Percentiles rank a stretch among this genome's conserved stretches.
These are phyloP conservation scores for Aureobasidium subglaciale DNA, from an alignment of 2,329 filamentous ascomycete species.

Conservation along the genomic window DNA sequence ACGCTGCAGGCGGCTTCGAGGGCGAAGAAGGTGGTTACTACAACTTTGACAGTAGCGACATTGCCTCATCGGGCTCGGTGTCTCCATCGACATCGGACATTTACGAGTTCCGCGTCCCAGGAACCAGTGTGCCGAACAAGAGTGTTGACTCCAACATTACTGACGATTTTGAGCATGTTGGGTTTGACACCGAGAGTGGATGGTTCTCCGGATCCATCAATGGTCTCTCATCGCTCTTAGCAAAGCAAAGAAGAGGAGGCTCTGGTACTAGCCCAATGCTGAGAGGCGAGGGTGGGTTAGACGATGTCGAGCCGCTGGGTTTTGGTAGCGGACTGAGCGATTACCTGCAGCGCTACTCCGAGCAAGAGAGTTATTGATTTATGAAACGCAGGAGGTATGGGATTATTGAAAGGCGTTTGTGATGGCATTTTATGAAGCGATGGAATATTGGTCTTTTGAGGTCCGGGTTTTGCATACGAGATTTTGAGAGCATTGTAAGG, in stretches of 20 bases:
- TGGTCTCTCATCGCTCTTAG: slow-evolving; percentile 19
- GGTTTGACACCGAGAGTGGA: slow-evolving; percentile 25
- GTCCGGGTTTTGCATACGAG: neutral
- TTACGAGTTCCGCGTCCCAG: slow-evolving; percentile 25
- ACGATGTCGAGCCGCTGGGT: slow-evolving; percentile 7
- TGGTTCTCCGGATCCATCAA: slow-evolving; percentile 29
- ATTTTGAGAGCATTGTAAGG: neutral
- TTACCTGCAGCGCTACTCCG: slow-evolving; percentile 13
- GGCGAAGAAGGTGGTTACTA: slow-evolving; percentile 28
- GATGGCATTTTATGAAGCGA: neutral
- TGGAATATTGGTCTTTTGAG: neutral
- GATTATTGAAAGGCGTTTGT: neutral
- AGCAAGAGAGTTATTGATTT: slow-evolving; percentile 10
- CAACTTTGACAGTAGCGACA: slow-evolving; percentile 24
- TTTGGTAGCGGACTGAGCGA: slow-evolving; percentile 8
- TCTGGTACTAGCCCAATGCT: slow-evolving; percentile 10
- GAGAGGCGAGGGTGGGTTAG: slow-evolving; percentile 1
- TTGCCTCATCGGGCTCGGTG: slow-evolving; percentile 16
- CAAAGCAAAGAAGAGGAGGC: slow-evolving; percentile 15
- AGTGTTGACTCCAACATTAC: slow-evolving; percentile 16
- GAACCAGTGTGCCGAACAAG: slow-evolving; percentile 15
- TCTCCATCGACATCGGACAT: slow-evolving; percentile 23
- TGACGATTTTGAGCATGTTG: slow-evolving; percentile 10
- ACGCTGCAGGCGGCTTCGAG: slow-evolving; percentile 23
- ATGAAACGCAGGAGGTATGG: neutral